Percentiles rank a stretch among this genome's conserved stretches.
Evolutionary conservation across 2,329 filamentous ascomycete genomes (phyloP).

Genomic region (Aspergillus neoniger): DNA sequence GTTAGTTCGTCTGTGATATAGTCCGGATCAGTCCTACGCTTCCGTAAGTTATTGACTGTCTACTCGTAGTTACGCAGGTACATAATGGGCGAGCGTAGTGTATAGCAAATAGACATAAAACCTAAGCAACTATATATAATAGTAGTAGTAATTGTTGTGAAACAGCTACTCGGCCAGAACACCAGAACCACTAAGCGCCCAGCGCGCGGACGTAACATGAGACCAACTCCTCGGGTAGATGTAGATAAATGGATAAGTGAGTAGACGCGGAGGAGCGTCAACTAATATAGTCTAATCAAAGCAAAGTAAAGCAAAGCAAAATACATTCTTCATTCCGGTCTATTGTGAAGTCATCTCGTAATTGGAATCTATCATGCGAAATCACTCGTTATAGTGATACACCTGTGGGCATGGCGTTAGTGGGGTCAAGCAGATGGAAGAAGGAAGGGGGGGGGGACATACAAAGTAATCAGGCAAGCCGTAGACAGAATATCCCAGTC

Average conservation of each 20-base stretch:
- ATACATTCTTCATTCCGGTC: background rate
- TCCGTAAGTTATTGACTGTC: no score
- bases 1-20: no score
- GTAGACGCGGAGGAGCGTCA: background rate
- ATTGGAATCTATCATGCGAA: background rate
- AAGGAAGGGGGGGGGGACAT: slow-evolving; percentile 35
- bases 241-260: no score
- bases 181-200: background rate
- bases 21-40: no score
- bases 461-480: slow-evolving; percentile 98
- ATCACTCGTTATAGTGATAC: slow-evolving; percentile 85
- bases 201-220: background rate
- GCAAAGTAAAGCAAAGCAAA: background rate
- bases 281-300: background rate
- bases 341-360: background rate
- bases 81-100: no score
- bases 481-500: slow-evolving; percentile 79
- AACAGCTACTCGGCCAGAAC: background rate
- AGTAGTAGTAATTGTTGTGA: background rate
- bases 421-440: background rate
- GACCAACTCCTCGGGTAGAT: background rate
- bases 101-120: no score
- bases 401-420: slow-evolving; percentile 55
- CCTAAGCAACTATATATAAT: no score
- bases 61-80: no score